Percentiles rank a stretch among this genome's conserved stretches.
These are phyloP conservation scores for Eragrostis tef DNA, from an alignment of 202 grass and related monocot species.

Conservation along the genomic window DNA sequence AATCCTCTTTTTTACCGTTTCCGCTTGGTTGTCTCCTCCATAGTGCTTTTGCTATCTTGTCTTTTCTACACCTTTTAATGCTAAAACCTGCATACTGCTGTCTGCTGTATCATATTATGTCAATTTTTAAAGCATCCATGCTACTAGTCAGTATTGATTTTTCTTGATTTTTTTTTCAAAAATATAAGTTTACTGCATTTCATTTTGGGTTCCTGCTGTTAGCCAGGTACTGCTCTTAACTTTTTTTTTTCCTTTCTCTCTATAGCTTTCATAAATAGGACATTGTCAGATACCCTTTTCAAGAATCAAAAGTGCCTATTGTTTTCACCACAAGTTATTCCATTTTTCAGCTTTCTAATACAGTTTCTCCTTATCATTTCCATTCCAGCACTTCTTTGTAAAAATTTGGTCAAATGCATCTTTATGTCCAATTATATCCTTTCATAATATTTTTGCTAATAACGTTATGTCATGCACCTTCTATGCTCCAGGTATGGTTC, in stretches of 20 bases:
- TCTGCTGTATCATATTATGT: background rate
- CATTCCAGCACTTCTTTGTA: background rate
- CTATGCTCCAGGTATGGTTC: conserved; percentile 80
- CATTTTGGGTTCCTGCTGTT: conserved; percentile 17
- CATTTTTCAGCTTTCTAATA: background rate
- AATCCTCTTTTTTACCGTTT: no score
- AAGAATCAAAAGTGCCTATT: conserved; percentile 22
- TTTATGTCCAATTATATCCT: background rate
- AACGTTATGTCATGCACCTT: conserved; percentile 40
- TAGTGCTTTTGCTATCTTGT: background rate
- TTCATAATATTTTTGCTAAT: background rate
- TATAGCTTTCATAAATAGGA: background rate
- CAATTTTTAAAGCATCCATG: background rate
- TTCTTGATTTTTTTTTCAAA: conserved; percentile 12
- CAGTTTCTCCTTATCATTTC: conserved; percentile 5
- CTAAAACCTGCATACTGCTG: background rate
- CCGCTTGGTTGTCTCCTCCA: background rate
- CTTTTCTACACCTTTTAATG: background rate
- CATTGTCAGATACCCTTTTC: background rate
- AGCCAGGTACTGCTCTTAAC: background rate
- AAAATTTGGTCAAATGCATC: background rate
- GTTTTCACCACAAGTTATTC: background rate
- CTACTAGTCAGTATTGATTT: background rate
- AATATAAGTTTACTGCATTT: conserved; percentile 11
- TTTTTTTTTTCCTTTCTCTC: background rate